These are phyloP conservation scores for Fusarium veterinarium DNA, from an alignment of 2,329 filamentous ascomycete genomes.

Conservation along the genomic window DNA sequence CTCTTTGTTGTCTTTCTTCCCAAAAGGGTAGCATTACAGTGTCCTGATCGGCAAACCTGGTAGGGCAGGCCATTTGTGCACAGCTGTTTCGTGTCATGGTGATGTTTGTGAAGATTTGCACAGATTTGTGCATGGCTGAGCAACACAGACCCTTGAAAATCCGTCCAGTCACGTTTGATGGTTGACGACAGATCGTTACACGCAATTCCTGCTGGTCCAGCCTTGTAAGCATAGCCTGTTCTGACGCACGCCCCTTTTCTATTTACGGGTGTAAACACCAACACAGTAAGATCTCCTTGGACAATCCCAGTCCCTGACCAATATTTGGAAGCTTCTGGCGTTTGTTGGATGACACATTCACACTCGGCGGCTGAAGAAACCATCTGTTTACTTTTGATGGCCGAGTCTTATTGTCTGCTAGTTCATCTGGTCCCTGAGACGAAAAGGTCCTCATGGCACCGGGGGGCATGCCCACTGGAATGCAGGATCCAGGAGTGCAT, in stretches of 20 bases:
- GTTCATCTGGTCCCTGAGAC: conserved; percentile 30
- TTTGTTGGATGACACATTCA: conserved; percentile 11
- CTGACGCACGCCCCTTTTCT: conserved; percentile 35
- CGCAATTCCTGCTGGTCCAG: conserved; percentile 16
- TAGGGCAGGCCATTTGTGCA: conserved; percentile 7
- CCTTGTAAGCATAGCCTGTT: conserved; percentile 30
- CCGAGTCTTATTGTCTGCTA: neutral
- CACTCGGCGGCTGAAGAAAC: conserved; percentile 26
- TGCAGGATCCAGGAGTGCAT: conserved; percentile 47
- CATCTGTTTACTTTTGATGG: conserved; percentile 16
- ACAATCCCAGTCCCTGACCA: conserved; percentile 13
- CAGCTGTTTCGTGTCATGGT: conserved; percentile 12
- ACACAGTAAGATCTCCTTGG: conserved; percentile 7
- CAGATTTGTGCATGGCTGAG: conserved; percentile 30
- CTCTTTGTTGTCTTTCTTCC: conserved; percentile 35
- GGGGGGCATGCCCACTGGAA: conserved; percentile 31
- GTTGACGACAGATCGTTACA: conserved; percentile 26
- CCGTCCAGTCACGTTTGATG: conserved; percentile 24
- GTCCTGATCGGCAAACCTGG: conserved; percentile 3
- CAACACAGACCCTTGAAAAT: conserved; percentile 20
- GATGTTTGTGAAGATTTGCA: conserved; percentile 22
- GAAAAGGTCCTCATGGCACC: conserved; percentile 9
- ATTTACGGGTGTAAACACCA: conserved; percentile 28
- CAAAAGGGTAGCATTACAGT: conserved; percentile 9
- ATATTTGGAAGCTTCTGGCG: conserved; percentile 27